phyloP scores from a whole-genome alignment of 352 stramenopile species.

The Globisporangium nunn region DNA sequence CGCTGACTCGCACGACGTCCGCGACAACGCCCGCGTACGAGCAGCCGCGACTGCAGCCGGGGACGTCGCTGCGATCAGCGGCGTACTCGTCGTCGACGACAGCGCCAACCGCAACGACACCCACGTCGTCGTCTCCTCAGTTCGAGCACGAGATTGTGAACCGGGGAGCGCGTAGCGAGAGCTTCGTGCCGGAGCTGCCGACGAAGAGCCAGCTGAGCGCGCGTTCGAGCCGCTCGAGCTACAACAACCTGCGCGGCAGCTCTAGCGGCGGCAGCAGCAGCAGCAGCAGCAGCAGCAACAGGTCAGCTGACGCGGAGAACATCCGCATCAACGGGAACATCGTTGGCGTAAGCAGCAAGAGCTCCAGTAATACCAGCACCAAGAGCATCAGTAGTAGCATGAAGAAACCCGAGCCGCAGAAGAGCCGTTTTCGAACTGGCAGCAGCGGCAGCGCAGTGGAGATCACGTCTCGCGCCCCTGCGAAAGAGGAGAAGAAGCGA shows the following conservation, averaged over 20 bases:
- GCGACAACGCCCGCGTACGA: background rate
- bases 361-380: background rate
- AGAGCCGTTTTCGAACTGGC: slow-evolving; percentile 7
- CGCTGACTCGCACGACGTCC: background rate
- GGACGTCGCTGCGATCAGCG: background rate
- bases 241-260: slow-evolving; percentile 3
- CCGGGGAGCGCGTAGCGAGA: slow-evolving; percentile 11
- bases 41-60: background rate
- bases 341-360: background rate
- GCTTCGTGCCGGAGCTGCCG: slow-evolving; percentile 11
- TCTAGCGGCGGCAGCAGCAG: slow-evolving; percentile 6
- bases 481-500: slow-evolving; percentile 29
- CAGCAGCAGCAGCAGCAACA: slow-evolving; percentile 6
- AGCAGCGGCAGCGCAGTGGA: slow-evolving; percentile 13
- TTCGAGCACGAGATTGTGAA: background rate
- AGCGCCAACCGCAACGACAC: background rate
- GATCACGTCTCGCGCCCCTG: background rate
- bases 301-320: background rate
- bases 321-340: background rate
- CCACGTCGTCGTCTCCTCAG: slow-evolving; percentile 10
- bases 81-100: too few relatives aligned
- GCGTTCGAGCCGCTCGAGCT: slow-evolving; percentile 6
- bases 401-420: background rate
- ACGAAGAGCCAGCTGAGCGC: slow-evolving; percentile 7
- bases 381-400: background rate